Evolutionary conservation across 768 basidiomycete genomes (phyloP).

Genomic region (Suillus alpinus): DNA sequence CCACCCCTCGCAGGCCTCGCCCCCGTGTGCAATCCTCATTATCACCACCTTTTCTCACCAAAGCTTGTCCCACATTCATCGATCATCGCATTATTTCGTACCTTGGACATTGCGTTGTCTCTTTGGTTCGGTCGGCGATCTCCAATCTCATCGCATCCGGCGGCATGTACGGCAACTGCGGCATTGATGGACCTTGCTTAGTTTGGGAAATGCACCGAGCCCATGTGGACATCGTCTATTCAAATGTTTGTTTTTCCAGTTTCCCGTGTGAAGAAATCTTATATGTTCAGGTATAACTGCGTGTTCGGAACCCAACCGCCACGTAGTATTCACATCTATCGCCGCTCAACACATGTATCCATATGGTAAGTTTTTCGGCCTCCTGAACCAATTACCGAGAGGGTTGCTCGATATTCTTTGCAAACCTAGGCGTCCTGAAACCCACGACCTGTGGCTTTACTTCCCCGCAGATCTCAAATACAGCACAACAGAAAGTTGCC

Average conservation of each 20-base stretch:
- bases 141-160: constrained; percentile 13
- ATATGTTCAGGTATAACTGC: constrained; percentile 10
- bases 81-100: constrained; percentile 7
- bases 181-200: constrained; percentile 2
- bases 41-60: constrained; percentile 19
- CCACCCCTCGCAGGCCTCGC: constrained; percentile 6
- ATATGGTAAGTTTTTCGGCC: constrained; percentile 26
- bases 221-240: constrained; percentile 13
- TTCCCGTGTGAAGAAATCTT: constrained; percentile 20
- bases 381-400: constrained; percentile 3
- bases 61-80: constrained; percentile 21
- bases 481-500: constrained; percentile 13
- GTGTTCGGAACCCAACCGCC: constrained; percentile 23
- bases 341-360: constrained; percentile 24
- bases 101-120: constrained; percentile 5
- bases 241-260: constrained; percentile 17
- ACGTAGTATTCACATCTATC: constrained; percentile 35
- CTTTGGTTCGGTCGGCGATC: neutral
- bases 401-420: neutral
- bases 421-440: neutral
- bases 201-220: constrained; percentile 9
- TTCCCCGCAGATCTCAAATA: constrained; percentile 19
- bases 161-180: constrained; percentile 11
- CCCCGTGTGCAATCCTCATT: constrained; percentile 15
- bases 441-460: neutral